phyloP scores from a whole-genome alignment of 106 monocot species.

The Dendrobium catenatum region DNA sequence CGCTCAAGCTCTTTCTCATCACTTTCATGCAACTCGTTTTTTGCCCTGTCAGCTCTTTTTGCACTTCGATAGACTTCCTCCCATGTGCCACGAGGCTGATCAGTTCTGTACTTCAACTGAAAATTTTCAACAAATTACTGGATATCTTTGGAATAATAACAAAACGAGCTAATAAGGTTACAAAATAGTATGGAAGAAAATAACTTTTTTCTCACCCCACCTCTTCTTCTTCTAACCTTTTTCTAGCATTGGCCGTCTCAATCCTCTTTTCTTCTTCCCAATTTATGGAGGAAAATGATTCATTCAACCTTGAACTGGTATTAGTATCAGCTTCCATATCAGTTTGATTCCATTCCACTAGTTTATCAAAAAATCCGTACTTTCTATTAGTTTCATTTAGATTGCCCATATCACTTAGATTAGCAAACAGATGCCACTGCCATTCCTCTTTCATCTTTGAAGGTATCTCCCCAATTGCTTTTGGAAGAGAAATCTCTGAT shows the following conservation, averaged over 20 bases:
- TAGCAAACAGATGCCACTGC: constrained; percentile 72
- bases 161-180: background rate
- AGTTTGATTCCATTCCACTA: constrained; percentile 56
- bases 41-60: constrained; percentile 75
- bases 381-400: constrained; percentile 16
- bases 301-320: constrained; percentile 25
- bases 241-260: constrained; percentile 43
- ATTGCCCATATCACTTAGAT: constrained; percentile 21
- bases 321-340: constrained; percentile 25
- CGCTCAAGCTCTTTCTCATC: constrained; percentile 95
- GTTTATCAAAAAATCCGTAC: constrained; percentile 36
- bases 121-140: constrained; percentile 25
- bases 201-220: constrained; percentile 25
- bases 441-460: constrained; percentile 50
- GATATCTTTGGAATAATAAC: constrained; percentile 16
- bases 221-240: constrained; percentile 82
- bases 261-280: constrained; percentile 68
- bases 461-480: constrained; percentile 42
- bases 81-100: constrained; percentile 84
- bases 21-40: constrained; percentile 82
- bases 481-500: constrained; percentile 60
- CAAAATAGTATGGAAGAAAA: constrained; percentile 7
- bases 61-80: constrained; percentile 91
- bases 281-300: constrained; percentile 49
- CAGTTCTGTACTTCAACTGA: constrained; percentile 83